phyloP scores from a whole-genome alignment of 768 basidiomycete genomes.

The Phallus indusiatus region DNA sequence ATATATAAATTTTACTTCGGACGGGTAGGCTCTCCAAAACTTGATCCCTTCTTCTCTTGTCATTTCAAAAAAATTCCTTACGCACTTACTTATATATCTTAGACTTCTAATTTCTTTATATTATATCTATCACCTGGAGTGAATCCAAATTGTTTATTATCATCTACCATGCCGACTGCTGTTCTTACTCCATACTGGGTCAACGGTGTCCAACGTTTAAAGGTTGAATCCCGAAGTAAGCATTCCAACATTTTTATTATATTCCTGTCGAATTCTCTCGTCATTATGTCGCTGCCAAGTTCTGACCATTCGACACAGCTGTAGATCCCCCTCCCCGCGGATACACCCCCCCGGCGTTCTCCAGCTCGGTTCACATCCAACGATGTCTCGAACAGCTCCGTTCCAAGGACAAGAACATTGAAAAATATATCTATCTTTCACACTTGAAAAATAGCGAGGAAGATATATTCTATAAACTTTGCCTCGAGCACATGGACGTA shows the following conservation, averaged over 20 bases:
- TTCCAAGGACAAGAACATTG: constrained; percentile 63
- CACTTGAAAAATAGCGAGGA: constrained; percentile 65
- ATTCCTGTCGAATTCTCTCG: constrained; percentile 3
- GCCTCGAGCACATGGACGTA: constrained; percentile 61
- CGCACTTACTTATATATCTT: neutral
- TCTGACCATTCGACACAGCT: constrained; percentile 6
- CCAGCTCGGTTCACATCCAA: constrained; percentile 39
- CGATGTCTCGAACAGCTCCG: constrained; percentile 65
- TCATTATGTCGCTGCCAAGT: neutral
- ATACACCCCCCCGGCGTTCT: constrained; percentile 49
- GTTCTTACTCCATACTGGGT: constrained; percentile 63
- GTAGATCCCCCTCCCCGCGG: constrained; percentile 41
- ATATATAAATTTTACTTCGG: too few relatives aligned
- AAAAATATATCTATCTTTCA: constrained; percentile 81
- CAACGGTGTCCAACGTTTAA: constrained; percentile 65
- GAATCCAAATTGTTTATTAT: neutral
- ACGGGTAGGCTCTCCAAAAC: too few relatives aligned
- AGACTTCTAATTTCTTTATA: neutral
- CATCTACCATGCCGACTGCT: constrained; percentile 17
- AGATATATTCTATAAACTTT: constrained; percentile 68
- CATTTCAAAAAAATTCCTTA: too few relatives aligned
- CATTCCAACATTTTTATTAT: constrained; percentile 9
- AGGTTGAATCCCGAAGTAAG: constrained; percentile 48
- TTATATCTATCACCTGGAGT: neutral
- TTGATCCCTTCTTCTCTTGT: too few relatives aligned